Evolutionary conservation across 2,329 filamentous ascomycete species (phyloP), one percentile per base, ranked within the genome.

Genomic region (Chaetomium sp.): DNA sequence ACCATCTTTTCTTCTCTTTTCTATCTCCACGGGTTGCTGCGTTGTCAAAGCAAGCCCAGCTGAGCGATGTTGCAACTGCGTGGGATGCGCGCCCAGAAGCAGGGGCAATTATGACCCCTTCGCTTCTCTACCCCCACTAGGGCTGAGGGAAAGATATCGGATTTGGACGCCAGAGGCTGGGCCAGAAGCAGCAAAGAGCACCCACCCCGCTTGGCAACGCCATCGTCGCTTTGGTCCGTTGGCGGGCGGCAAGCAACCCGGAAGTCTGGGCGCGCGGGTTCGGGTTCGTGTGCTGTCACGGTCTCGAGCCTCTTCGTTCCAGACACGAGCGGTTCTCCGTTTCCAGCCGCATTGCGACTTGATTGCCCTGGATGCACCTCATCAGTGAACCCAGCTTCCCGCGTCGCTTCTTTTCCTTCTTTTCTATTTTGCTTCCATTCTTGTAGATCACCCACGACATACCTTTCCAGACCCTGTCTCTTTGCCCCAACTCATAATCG

Each of bases 371-470:
- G 53, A 14, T n/a, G 35, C 27, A 40, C 41, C 47, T 54, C 35
- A 27, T 33, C 42, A 8, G 19, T 11, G 37, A 49, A 37, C 49
- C 41, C 50, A 41, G 11, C 44, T 50, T 35, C 41, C 42, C 27
- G 34, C 11, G 27, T 49, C 40, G 19, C 40, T 40, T 53, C 38
- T 36, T 14, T 53, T 42, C 42, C 35, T 19, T 27, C 19, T 42
- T 34, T 51, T 35, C 42, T 36, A 11, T 34, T 50, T 49, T 34
- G 14, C 46, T 57, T n/a, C 14, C 35, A 43, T 38, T n/a, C 42
- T 9, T 38, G 49, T 52, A 5, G 44, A 56, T 49, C 51, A 42
- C 33, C 44, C 44, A 36, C 9, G 37, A 51, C 53, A 38, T 32
- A 46, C 12, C 19, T 40, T 41, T 45, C 44, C 38, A 44, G 49